Conservation (phyloP, 2,329 filamentous ascomycete species). For the Byssothecium circinans region DNA sequence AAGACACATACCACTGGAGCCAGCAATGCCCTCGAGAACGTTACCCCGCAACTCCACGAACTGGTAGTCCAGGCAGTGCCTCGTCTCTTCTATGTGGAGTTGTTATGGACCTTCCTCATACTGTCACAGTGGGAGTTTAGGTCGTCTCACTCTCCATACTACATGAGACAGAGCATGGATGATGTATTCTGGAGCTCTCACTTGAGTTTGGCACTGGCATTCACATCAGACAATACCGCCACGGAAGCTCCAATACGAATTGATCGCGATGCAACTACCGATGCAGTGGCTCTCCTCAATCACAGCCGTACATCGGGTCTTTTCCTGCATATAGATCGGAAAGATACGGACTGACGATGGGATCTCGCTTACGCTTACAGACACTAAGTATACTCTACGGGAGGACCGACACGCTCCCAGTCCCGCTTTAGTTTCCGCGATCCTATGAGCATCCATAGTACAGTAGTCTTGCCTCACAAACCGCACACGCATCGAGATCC, state of each 20-base stretch:
- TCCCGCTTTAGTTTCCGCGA: neutral
- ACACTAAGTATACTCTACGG: neutral
- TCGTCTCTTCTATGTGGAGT: neutral
- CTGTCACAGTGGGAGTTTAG: neutral
- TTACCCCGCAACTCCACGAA: constrained; percentile 11
- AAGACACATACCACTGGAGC: constrained; percentile 14
- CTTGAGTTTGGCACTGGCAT: too few relatives aligned
- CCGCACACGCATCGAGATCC: neutral
- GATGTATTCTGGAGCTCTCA: too few relatives aligned
- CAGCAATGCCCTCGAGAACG: constrained; percentile 9
- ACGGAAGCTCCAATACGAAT: too few relatives aligned
- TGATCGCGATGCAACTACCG: too few relatives aligned
- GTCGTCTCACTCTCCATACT: too few relatives aligned
- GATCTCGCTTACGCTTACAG: neutral
- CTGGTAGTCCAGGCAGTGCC: neutral
- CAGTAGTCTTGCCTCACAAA: too few relatives aligned
- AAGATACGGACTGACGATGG: neutral
- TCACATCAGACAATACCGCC: too few relatives aligned
- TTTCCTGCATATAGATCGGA: too few relatives aligned
- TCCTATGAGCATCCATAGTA: neutral
- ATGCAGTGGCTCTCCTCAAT: too few relatives aligned
- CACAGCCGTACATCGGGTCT: too few relatives aligned
- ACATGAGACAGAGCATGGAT: too few relatives aligned
- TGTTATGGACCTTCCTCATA: neutral
- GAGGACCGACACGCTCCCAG: neutral